Conservation (phyloP, 169 alveolate species). For the Plasmodium knowlesi region DNA sequence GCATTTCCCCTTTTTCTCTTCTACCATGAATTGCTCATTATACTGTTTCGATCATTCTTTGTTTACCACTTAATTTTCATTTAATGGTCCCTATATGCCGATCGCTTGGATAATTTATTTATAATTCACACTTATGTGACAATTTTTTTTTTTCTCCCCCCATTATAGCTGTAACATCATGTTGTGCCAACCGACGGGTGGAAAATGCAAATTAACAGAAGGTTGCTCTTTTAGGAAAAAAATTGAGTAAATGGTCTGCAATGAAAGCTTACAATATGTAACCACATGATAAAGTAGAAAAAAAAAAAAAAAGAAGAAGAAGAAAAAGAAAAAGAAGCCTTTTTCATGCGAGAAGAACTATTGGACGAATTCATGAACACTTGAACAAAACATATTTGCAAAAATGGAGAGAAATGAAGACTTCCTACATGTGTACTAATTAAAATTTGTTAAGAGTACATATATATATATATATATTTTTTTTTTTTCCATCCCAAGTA, state of each 20-base stretch:
- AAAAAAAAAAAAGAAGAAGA: not conserved
- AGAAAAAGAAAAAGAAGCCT: not conserved
- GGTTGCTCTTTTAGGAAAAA: constrained; percentile 96
- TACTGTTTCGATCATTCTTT: not conserved
- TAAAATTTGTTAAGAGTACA: constrained; percentile 10
- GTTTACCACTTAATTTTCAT: not conserved
- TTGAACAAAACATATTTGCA: not conserved
- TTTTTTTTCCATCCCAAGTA: constrained; percentile 6
- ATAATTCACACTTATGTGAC: not conserved
- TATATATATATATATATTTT: not conserved
- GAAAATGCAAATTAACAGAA: constrained; percentile 95
- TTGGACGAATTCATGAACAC: not conserved
- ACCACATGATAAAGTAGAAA: not conserved
- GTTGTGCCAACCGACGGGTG: constrained; percentile 98
- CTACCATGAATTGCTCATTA: not conserved
- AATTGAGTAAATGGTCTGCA: constrained; percentile 83
- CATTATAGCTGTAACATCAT: constrained; percentile 92
- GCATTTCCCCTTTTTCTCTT: not conserved
- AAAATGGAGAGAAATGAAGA: not conserved
- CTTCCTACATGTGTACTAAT: constrained; percentile 1
- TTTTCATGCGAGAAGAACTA: not conserved
- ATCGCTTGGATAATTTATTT: not conserved
- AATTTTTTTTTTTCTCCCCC: not conserved
- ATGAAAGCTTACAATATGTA: not conserved
- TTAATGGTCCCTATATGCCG: not conserved